Conservation (phyloP, 345 rosid genomes). For the Gossypium sturtianum region DNA sequence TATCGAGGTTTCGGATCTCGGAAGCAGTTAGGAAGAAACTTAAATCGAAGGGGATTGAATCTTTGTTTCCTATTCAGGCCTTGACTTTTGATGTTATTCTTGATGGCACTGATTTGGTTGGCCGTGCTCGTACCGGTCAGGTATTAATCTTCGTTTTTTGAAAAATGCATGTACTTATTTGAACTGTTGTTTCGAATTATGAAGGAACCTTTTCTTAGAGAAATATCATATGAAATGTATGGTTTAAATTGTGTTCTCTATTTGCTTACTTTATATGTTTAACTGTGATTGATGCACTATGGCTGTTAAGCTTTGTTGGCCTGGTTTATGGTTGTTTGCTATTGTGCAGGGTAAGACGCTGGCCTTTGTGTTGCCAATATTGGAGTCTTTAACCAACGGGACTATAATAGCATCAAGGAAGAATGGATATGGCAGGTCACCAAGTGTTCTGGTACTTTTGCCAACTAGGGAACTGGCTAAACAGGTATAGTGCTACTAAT, state of each 20-base stretch:
- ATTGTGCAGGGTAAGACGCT: constrained; percentile 75
- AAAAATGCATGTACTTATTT: not conserved
- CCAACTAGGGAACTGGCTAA: constrained; percentile 95
- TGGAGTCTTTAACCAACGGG: constrained; percentile 82
- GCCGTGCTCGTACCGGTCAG: constrained; percentile 97
- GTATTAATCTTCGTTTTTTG: constrained; percentile 20
- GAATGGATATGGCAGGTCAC: constrained; percentile 79
- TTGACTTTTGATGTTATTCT: constrained; percentile 65
- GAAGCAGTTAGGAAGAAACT: constrained; percentile 53
- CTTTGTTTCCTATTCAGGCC: constrained; percentile 89
- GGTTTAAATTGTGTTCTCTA: not conserved
- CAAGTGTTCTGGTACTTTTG: constrained; percentile 83
- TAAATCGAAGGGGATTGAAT: constrained; percentile 68
- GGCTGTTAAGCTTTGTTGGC: not conserved
- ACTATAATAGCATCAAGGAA: constrained; percentile 48
- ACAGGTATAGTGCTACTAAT: constrained; percentile 42
- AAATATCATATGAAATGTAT: not conserved
- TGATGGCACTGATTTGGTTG: constrained; percentile 81
- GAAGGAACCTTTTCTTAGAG: not conserved
- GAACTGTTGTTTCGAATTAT: not conserved
- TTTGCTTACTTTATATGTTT: not conserved
- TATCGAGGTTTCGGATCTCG: constrained; percentile 69
- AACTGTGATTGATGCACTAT: not conserved
- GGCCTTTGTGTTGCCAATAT: constrained; percentile 92
- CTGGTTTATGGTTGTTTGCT: not conserved